These are phyloP conservation scores for Acanthamoeba polyphaga DNA, from an alignment of 208 protist genomes.

Conservation along the genomic window DNA sequence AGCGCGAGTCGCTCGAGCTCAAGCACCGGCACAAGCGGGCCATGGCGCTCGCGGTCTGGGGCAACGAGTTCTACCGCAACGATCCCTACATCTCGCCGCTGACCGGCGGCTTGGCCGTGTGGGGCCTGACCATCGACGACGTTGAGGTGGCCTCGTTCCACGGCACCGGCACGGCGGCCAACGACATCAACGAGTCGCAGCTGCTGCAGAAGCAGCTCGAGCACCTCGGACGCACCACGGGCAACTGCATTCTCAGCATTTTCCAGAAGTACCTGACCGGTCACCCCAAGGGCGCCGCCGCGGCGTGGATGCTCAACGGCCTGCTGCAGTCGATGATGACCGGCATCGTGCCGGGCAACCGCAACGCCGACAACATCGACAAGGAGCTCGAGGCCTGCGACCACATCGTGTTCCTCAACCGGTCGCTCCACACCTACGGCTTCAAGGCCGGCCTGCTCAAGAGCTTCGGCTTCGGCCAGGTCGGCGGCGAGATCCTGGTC, in stretches of 20 bases:
- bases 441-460: constrained; percentile 88
- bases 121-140: constrained; percentile 89
- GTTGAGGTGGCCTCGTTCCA: constrained; percentile 91
- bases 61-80: constrained; percentile 85
- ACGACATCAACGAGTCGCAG: constrained; percentile 89
- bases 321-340: constrained; percentile 86
- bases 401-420: constrained; percentile 85
- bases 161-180: constrained; percentile 89
- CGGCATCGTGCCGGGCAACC: constrained; percentile 89
- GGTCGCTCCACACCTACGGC: constrained; percentile 76
- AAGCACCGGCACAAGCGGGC: constrained; percentile 76
- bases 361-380: constrained; percentile 91
- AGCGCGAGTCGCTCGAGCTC: constrained; percentile 66
- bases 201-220: constrained; percentile 87
- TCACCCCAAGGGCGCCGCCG: constrained; percentile 90
- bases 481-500: constrained; percentile 87
- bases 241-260: constrained; percentile 87
- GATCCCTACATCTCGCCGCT: constrained; percentile 86
- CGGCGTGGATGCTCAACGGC: constrained; percentile 92
- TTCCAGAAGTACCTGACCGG: constrained; percentile 91
- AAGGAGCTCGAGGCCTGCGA: constrained; percentile 79
- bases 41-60: constrained; percentile 79
- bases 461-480: constrained; percentile 90
- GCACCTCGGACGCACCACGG: constrained; percentile 86
- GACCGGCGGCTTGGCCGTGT: constrained; percentile 88